Base-by-base conservation (phyloP, 768 basidiomycete genomes). In the Pleurotus tuber-regium region DNA sequence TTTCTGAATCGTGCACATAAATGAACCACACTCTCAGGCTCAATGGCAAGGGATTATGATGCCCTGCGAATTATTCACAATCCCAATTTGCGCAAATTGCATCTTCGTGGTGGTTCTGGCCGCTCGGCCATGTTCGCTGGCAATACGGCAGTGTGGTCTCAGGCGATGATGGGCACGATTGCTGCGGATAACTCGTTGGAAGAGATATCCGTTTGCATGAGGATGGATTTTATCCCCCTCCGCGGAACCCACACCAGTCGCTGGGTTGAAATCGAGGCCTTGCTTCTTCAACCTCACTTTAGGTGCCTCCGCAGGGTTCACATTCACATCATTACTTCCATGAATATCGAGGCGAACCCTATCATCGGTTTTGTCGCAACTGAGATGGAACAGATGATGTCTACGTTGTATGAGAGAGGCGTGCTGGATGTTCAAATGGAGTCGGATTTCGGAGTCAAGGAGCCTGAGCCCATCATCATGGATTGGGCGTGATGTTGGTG, bases 41-140 rank as follows among this genome's bases (percentile, higher is more conserved):
- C 46, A 9, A 48, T 48, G 16, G 46, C 46, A 11, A 28, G 30
- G 12, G 46, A 48, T 24, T 48, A 18, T 14, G 46, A 35, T 19
- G 30, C 18, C 14, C 46, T 48, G 12, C 46, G 35, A n/a, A n/a
- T 48, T 7, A 23, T 48, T 4, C 46, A 48, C 23, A 48, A 48
- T n/a, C 46, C 46, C 10, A 48, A 48, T 8, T 18, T 48, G 14
- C n/a, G 23, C 6, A 48, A 29, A 4, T n/a, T 48, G 10, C 31
- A 48, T 48, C 46, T 48, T 5, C 29, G 31, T 18, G 46, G 46
- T 21, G 46, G 46, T 4, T 48, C 46, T n/a, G 46, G 46, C 5
- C 46, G 46, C n/a, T 48, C 46, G 25, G 46, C 46, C 2, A 48
- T 48, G 46, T 48, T 48, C n/a, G 46, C 46, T 10, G 46, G 46